Conservation (phyloP, 176 grass and related monocot species). For the Sorghum bicolor region Sorghum_bicolor_NCBIv3 NC_012872.2:51970501-51971000, state of each 20-base stretch:
- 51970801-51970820: neutral
- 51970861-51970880: neutral
- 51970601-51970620: neutral
- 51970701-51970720: neutral
- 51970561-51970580: neutral
- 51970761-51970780: neutral
- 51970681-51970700: neutral
- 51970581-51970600: neutral
- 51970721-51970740: neutral
- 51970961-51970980: neutral
- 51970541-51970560: neutral
- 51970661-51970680: neutral
- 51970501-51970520: neutral
- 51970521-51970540: neutral
- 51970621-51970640: neutral
- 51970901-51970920: neutral
- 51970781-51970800: neutral
- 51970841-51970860: neutral
- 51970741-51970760: neutral
- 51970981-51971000: constrained; percentile 8
- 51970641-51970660: neutral
- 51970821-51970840: neutral
- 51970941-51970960: too few species aligned
- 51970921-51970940: neutral
- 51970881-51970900: neutral